Evolutionary conservation across 1,284 basidiomycete genomes (phyloP).

Genomic region (Athelia psychrophila): DNA sequence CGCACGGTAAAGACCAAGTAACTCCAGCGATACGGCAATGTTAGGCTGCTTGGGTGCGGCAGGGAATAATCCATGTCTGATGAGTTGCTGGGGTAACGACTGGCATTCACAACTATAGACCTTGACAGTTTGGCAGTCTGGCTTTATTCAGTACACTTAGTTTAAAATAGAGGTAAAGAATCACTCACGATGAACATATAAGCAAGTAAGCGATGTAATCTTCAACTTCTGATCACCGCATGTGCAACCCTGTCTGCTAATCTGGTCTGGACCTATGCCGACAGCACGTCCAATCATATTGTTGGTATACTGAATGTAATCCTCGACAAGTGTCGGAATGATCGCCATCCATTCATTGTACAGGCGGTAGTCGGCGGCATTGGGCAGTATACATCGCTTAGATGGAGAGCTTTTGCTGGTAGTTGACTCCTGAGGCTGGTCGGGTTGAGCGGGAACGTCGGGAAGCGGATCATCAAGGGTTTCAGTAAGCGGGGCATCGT

Average conservation of each 20-base stretch:
- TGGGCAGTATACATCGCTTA: too few relatives aligned
- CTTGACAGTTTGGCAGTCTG: neutral
- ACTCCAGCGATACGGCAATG: slow-evolving; percentile 14
- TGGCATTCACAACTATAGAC: slow-evolving; percentile 3
- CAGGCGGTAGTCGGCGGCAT: too few relatives aligned
- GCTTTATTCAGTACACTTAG: too few relatives aligned
- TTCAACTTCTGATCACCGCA: neutral
- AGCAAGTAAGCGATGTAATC: neutral
- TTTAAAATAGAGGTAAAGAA: neutral
- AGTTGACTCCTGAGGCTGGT: too few relatives aligned
- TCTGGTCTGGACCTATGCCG: neutral
- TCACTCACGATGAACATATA: neutral
- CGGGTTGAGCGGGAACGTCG: too few relatives aligned
- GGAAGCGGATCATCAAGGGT: too few relatives aligned
- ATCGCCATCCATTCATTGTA: neutral
- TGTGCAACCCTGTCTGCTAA: neutral
- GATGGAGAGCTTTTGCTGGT: too few relatives aligned
- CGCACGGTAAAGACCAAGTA: slow-evolving; percentile 16
- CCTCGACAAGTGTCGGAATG: neutral
- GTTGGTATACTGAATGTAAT: neutral
- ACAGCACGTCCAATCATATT: neutral
- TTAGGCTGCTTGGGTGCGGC: slow-evolving; percentile 14
- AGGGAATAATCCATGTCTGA: slow-evolving; percentile 16
- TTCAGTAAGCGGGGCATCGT: too few relatives aligned
- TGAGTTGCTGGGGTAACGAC: slow-evolving; percentile 4